Evolutionary conservation across 1,284 basidiomycete genomes (phyloP).

Genomic region (Tetrapyrgos nigripes): DNA sequence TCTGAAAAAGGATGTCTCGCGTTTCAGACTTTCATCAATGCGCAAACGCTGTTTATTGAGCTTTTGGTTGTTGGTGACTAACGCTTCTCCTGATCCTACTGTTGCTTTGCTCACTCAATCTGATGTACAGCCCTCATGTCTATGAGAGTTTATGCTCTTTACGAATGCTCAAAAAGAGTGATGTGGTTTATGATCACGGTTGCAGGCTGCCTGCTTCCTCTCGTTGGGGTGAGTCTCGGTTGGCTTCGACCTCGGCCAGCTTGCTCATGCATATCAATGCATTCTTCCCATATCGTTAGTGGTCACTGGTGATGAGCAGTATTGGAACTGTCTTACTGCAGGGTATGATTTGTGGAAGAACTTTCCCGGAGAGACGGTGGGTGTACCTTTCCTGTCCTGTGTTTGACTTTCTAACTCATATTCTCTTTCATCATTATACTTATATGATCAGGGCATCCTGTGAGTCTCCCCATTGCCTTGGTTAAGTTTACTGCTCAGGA

Average conservation of each 20-base stretch:
- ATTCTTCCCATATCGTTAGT: too few species aligned
- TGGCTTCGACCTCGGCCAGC: too few species aligned
- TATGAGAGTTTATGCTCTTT: conserved; percentile 8
- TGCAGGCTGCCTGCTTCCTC: not conserved
- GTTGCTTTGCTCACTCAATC: not conserved
- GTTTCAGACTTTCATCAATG: not conserved
- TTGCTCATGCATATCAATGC: too few species aligned
- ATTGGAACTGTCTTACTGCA: conserved; percentile 1
- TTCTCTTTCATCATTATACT: too few species aligned
- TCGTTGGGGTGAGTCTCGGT: conserved; percentile 1
- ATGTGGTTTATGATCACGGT: not conserved
- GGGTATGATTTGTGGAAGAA: not conserved
- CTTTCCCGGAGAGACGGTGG: conserved; percentile 3
- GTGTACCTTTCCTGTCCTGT: not conserved
- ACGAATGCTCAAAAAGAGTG: not conserved
- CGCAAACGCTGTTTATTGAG: conserved; percentile 4
- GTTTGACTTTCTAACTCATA: not conserved
- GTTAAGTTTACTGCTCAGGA: not conserved
- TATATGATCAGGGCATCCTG: conserved; percentile 1
- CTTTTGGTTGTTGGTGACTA: not conserved
- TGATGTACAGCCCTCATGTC: conserved; percentile 1
- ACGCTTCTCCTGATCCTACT: not conserved
- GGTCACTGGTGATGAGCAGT: conserved; percentile 7
- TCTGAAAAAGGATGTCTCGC: not conserved
- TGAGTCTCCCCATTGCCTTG: not conserved